phyloP scores from a whole-genome alignment of 306 rosid genomes.

The Citrullus mucosospermus region DNA sequence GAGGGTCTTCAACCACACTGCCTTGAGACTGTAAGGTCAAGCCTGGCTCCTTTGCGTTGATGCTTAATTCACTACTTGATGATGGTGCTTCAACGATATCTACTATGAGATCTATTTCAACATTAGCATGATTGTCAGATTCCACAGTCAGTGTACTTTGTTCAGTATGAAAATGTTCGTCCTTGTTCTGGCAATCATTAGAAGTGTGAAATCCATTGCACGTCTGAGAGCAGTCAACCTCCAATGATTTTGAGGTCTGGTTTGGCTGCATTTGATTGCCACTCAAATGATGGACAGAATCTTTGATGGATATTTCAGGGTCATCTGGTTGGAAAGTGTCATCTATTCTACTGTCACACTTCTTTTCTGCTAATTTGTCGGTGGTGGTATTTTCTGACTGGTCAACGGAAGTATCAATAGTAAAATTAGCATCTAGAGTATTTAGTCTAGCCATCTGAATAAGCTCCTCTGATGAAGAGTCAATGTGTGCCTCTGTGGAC shows the following conservation, averaged over 20 bases:
- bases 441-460: slow-evolving; percentile 34
- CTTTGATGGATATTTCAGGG: slow-evolving; percentile 19
- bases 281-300: slow-evolving; percentile 23
- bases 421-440: slow-evolving; percentile 16
- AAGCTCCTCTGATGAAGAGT: slow-evolving; percentile 33
- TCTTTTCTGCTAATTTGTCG: slow-evolving; percentile 12
- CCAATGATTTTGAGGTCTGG: slow-evolving; percentile 26
- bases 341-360: slow-evolving; percentile 22
- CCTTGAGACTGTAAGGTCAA: slow-evolving; percentile 22
- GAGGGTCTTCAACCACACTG: slow-evolving; percentile 13
- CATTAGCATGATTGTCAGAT: slow-evolving; percentile 23
- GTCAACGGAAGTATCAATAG: slow-evolving; percentile 11
- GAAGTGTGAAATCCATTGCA: slow-evolving; percentile 25
- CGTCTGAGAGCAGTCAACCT: slow-evolving; percentile 29
- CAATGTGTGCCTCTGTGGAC: slow-evolving; percentile 19
- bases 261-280: slow-evolving; percentile 18
- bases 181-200: slow-evolving; percentile 27
- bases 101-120: slow-evolving; percentile 6
- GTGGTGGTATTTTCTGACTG: slow-evolving; percentile 14
- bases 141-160: slow-evolving; percentile 36
- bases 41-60: slow-evolving; percentile 10
- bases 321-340: slow-evolving; percentile 22
- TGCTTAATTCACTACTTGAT: slow-evolving; percentile 14
- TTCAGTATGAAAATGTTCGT: slow-evolving; percentile 26
- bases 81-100: slow-evolving; percentile 17